Percentiles rank a stretch among this genome's conserved stretches.
These are phyloP conservation scores for Cladosporium sp. DNA, from an alignment of 2,329 filamentous ascomycete species.

Conservation along the genomic window DNA sequence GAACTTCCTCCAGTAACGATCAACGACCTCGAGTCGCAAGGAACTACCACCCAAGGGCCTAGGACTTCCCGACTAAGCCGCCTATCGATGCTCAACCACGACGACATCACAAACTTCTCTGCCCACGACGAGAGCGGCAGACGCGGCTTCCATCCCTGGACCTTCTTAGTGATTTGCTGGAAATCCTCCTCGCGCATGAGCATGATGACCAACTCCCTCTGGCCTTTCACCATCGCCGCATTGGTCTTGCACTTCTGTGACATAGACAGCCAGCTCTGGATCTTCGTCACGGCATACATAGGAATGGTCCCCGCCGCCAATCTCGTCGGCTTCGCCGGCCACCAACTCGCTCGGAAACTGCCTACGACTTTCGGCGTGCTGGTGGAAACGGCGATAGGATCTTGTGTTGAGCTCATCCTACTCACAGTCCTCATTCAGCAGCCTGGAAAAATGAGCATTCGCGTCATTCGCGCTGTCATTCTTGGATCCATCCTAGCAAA, in stretches of 20 bases:
- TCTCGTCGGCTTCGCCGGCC: slow-evolving; percentile 61
- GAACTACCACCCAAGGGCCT: neutral
- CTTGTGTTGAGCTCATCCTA: slow-evolving; percentile 76
- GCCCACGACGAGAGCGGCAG: slow-evolving; percentile 45
- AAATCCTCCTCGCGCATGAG: slow-evolving; percentile 47
- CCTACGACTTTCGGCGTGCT: slow-evolving; percentile 70
- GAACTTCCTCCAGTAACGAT: slow-evolving; percentile 1
- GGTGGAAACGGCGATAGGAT: slow-evolving; percentile 56
- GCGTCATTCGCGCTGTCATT: slow-evolving; percentile 77
- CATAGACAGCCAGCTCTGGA: slow-evolving; percentile 39
- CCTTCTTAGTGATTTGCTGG: slow-evolving; percentile 49
- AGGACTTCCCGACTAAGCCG: neutral
- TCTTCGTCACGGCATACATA: slow-evolving; percentile 52
- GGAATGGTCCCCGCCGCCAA: slow-evolving; percentile 54
- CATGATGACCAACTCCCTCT: slow-evolving; percentile 51
- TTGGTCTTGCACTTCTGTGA: slow-evolving; percentile 51
- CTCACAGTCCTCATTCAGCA: slow-evolving; percentile 70
- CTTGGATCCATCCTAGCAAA: slow-evolving; percentile 80
- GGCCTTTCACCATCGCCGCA: slow-evolving; percentile 51
- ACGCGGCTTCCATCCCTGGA: slow-evolving; percentile 44
- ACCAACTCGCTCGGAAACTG: slow-evolving; percentile 70
- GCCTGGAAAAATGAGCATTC: slow-evolving; percentile 24
- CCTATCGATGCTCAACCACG: neutral
- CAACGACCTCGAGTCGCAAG: slow-evolving; percentile 13
- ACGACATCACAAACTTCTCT: neutral